Evolutionary conservation across 2,329 filamentous ascomycete species (phyloP), one percentile per base, ranked within the genome.

Genomic region (Neofusicoccum kwambonambiense): DNA sequence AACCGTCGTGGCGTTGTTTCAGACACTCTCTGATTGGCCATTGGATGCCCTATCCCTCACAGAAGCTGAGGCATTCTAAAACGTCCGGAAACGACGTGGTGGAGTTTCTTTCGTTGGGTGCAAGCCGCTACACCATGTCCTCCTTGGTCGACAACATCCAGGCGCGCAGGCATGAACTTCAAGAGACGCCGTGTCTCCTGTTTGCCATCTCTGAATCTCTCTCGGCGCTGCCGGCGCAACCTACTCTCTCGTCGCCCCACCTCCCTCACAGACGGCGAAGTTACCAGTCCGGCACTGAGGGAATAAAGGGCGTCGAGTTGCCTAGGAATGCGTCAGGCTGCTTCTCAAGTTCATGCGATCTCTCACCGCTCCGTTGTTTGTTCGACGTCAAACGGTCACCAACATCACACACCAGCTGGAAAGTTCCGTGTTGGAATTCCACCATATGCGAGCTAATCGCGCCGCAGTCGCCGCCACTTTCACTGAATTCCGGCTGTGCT

Each of bases 41-140:
- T 22, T 19, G 27, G 27, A 2, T 39, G 31, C 39, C 37, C 49
- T 54, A 31, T 63, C 61, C 61, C 61, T 54, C 61, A 45, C 61
- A 63, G 61, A 63, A 44, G 39, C 39, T 54, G 61, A 63, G 50
- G 49, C 61, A 63, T 60, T 47, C 56, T 47, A 47, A 47, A 49
- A 44, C 54, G 39, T n/a, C 13, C 13, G 39, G 39, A 44, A 12
- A 37, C 27, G 56, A 60, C 56, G 56, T 35, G 56, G 41, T 37
- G 35, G 56, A 11, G 27, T 47, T 60, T 60, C 56, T 47, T 60
- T 60, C 56, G 56, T 47, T 42, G 35, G 9, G 11, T 22, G 3
- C 34, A 35, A 2, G 56, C n/a, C n/a, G 56, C 31, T 22, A 34
- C 56, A 47, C 56, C 56, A 19, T 42, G 13, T 13, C 37, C 31